Percentiles rank a stretch among this genome's conserved stretches.
Evolutionary conservation across 2,329 filamentous ascomycete species (phyloP).

Genomic region (Graphilbum fragrans): DNA sequence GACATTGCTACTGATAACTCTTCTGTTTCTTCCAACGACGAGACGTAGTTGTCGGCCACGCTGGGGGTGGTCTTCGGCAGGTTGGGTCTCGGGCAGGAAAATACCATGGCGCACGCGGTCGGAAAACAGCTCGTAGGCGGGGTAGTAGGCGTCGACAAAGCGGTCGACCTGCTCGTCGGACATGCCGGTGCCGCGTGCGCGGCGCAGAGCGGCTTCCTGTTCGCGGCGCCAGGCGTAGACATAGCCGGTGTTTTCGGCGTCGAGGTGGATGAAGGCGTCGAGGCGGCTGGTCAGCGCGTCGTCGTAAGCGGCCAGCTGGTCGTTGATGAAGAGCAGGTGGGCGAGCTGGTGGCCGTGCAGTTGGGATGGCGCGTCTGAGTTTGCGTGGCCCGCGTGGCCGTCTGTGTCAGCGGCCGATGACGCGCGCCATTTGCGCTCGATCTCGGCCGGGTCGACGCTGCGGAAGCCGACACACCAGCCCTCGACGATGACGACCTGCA

Average conservation of each 20-base stretch:
- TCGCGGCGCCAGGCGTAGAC: conserved; percentile 79
- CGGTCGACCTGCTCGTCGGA: conserved; percentile 63
- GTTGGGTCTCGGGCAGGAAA: conserved; percentile 29
- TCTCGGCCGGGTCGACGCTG: conserved; percentile 36
- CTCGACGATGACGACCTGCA: conserved; percentile 66
- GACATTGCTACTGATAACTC: conserved; percentile 41
- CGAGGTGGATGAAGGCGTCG: conserved; percentile 44
- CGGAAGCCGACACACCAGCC: conserved; percentile 88
- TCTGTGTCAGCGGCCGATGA: conserved; percentile 21
- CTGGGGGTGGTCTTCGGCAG: conserved; percentile 20
- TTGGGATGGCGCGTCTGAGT: conserved; percentile 20
- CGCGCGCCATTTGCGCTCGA: conserved; percentile 31
- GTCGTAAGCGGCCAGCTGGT: conserved; percentile 33
- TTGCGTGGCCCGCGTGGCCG: not conserved
- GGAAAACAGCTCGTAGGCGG: conserved; percentile 59
- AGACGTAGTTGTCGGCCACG: conserved; percentile 45
- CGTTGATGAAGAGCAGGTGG: conserved; percentile 39
- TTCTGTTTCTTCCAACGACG: conserved; percentile 47
- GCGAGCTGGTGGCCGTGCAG: conserved; percentile 34
- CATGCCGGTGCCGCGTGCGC: conserved; percentile 63
- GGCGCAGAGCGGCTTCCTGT: conserved; percentile 63
- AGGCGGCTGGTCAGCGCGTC: conserved; percentile 31
- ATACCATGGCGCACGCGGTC: conserved; percentile 46
- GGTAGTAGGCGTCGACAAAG: conserved; percentile 62
- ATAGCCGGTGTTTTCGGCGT: conserved; percentile 59